Conservation (phyloP, 345 rosid genomes). For the Salix udensis region DNA sequence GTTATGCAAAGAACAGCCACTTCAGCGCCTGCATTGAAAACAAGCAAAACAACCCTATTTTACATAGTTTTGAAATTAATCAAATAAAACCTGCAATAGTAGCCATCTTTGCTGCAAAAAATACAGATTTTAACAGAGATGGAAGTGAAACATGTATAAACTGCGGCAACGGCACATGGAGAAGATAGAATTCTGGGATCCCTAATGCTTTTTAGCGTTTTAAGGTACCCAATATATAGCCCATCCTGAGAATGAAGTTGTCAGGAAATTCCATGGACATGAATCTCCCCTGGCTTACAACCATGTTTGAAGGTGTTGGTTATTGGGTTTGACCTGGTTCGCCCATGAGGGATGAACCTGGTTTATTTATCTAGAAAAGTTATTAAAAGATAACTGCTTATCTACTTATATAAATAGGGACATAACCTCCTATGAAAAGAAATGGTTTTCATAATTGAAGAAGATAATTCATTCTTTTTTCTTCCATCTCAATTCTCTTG, state of each 20-base stretch:
- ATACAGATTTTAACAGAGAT: not conserved
- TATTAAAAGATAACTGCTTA: too few relatives aligned
- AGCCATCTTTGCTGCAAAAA: not conserved
- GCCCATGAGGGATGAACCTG: too few relatives aligned
- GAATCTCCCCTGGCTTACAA: not conserved
- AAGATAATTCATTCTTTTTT: too few relatives aligned
- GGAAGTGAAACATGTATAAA: not conserved
- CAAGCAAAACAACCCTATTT: not conserved
- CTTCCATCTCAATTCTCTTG: too few relatives aligned
- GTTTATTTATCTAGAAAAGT: too few relatives aligned
- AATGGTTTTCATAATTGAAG: too few relatives aligned
- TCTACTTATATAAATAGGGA: too few relatives aligned
- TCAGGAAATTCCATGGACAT: not conserved
- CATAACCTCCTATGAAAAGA: too few relatives aligned
- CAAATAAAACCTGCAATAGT: not conserved
- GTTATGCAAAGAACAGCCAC: conserved; percentile 97
- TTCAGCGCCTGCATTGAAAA: conserved; percentile 68
- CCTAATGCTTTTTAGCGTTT: not conserved
- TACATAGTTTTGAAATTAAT: not conserved
- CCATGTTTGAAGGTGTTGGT: not conserved
- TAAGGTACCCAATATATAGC: not conserved
- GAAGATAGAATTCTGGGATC: not conserved
- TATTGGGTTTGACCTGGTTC: too few relatives aligned
- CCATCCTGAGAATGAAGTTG: not conserved
- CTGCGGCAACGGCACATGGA: not conserved